Evolutionary conservation across 805 yeast genomes (phyloP).

Genomic region (Saccharomycopsis fibuligera): DNA sequence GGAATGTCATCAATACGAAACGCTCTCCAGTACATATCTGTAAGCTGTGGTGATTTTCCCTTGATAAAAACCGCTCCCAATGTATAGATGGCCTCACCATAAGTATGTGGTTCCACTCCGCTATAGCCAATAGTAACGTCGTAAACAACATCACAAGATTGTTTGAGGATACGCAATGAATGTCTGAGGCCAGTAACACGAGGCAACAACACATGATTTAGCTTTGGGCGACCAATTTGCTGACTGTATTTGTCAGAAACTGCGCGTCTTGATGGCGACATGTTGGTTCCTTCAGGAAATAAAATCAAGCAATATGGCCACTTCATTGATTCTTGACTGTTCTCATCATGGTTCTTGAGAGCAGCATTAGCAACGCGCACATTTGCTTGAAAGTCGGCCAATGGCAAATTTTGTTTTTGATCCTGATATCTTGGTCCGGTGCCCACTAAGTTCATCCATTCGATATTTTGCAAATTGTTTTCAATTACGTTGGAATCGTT

Average conservation of each 20-base stretch:
- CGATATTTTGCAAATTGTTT: conserved; percentile 1
- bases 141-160: conserved; percentile 53
- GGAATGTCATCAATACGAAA: conserved; percentile 60
- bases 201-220: conserved; percentile 72
- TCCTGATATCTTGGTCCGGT: too few relatives aligned
- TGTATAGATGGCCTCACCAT: conserved; percentile 74
- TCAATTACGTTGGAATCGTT: conserved; percentile 45
- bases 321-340: conserved; percentile 9
- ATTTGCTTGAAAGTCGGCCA: background rate
- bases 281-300: conserved; percentile 94
- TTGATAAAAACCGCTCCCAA: conserved; percentile 54
- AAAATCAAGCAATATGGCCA: conserved; percentile 67
- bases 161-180: conserved; percentile 48
- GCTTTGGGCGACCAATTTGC: conserved; percentile 40
- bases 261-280: conserved; percentile 56
- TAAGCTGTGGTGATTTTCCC: conserved; percentile 65
- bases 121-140: conserved; percentile 82
- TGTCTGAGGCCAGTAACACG: conserved; percentile 73
- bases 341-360: background rate
- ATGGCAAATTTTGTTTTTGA: too few relatives aligned
- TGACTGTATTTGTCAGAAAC: conserved; percentile 54
- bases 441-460: conserved; percentile 2
- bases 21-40: conserved; percentile 60
- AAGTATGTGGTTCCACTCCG: conserved; percentile 55
- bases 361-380: too few relatives aligned